Evolutionary conservation across 163 green algal species (phyloP), one percentile per base, ranked within the genome.

Genomic region (Prototheca cutis): DNA sequence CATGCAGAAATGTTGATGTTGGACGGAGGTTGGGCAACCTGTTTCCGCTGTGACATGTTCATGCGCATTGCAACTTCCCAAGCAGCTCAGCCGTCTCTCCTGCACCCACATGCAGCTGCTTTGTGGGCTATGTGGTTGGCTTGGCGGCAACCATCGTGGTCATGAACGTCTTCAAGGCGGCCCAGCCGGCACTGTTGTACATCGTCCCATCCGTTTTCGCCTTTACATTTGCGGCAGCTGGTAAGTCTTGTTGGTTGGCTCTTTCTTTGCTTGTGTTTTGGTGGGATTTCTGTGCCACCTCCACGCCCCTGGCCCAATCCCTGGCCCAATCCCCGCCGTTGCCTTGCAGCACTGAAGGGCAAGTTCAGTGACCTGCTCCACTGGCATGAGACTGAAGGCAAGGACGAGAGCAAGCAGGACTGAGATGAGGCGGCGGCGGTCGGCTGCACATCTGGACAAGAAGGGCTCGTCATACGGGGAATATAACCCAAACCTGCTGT

Each of bases 161-260:
- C n/a, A 99, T 99, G 93, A 96, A 95, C 64, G 71, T 86, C 18
- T 99, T 99, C 79, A 77, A 95, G 39, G 87, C 87, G 15, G 90
- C 88, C 4, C 92, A 99, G 73, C 93, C 93, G 4, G 93, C 93
- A 0, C 76, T 99, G 58, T 81, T 99, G 40, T 99, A 99, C 76
- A 95, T 99, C 49, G 93, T 99, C 25, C 93, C 93, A 0, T 78
- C 78, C 0, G 72, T 95, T 21, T 71, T 95, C 19, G 73, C 65
- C 6, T 66, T 72, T 4, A 67, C 82, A 1, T 53, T 67, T 10
- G 53, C 69, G 0, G 78, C 90, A 59, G 78, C 79, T 24, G 45
- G 54, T 51, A 45, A 21, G 36, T 10, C 36, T 45, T 15, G 29
- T 32, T 24, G 49, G 23, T 45, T 45, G 36, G 36, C 13, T 8